Conservation (phyloP, 345 rosid species). For the Isatis tinctoria region DNA sequence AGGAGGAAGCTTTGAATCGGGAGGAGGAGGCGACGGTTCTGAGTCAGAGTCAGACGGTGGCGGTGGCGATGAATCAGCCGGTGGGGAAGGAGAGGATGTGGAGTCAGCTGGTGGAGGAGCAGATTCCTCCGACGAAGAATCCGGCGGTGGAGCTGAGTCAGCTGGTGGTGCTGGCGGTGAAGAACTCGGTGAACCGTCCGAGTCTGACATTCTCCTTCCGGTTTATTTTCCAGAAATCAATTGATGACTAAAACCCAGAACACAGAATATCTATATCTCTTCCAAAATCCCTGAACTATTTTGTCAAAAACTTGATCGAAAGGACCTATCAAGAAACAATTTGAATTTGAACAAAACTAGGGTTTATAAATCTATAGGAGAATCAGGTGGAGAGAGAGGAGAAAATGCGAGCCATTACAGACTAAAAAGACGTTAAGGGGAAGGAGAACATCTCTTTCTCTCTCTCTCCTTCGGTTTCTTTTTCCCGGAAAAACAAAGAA, state of each 20-base stretch:
- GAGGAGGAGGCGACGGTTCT: conserved; percentile 20
- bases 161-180: conserved; percentile 32
- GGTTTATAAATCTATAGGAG: conserved; percentile 12
- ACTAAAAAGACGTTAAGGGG: not conserved
- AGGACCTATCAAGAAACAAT: not conserved
- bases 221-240: not conserved
- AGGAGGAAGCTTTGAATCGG: conserved; percentile 23
- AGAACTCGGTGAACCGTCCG: conserved; percentile 39
- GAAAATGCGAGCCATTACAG: conserved; percentile 7
- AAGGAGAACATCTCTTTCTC: conserved; percentile 1
- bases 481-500: conserved; percentile 1
- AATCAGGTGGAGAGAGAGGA: conserved; percentile 23
- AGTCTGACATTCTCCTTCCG: conserved; percentile 37
- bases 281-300: not conserved
- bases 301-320: not conserved
- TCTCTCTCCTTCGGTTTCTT: conserved; percentile 20
- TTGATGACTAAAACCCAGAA: not conserved
- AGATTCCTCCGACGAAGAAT: not conserved
- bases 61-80: conserved; percentile 26
- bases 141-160: conserved; percentile 14
- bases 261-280: not conserved
- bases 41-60: conserved; percentile 17
- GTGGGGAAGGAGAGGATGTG: conserved; percentile 19
- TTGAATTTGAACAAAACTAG: not conserved
- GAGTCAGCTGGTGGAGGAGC: conserved; percentile 26